Percentiles rank a stretch among this genome's conserved stretches.
These are phyloP conservation scores for Raffaelea ambrosiae DNA, from an alignment of 2,329 filamentous ascomycete species.

Conservation along the genomic window DNA sequence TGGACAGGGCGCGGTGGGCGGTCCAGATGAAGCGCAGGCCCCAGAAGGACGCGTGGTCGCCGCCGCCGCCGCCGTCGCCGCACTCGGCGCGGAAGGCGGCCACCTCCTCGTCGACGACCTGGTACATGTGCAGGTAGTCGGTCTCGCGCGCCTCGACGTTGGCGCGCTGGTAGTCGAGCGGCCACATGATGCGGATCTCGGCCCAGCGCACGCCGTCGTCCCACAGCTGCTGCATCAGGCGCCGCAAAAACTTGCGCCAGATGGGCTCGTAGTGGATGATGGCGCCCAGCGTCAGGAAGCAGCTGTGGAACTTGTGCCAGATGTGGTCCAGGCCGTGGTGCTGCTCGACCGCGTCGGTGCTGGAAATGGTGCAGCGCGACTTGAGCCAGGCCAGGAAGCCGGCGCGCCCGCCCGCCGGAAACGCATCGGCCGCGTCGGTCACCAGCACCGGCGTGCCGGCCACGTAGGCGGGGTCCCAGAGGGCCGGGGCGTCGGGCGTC, in stretches of 20 bases:
- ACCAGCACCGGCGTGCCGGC: conserved; percentile 49
- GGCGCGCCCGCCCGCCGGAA: conserved; percentile 49
- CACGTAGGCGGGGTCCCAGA: conserved; percentile 58
- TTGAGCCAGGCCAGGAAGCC: conserved; percentile 76
- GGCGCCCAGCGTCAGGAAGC: conserved; percentile 64
- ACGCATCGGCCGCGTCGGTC: conserved; percentile 58
- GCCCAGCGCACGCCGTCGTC: conserved; percentile 79
- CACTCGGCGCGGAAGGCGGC: conserved; percentile 56
- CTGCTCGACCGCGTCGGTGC: conserved; percentile 66
- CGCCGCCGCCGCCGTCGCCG: conserved; percentile 35
- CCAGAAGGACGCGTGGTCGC: conserved; percentile 62
- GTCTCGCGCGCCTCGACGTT: conserved; percentile 57
- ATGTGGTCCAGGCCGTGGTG: conserved; percentile 77
- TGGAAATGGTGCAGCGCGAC: conserved; percentile 61
- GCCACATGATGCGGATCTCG: conserved; percentile 70
- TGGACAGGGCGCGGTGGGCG: conserved; percentile 54
- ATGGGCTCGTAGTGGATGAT: conserved; percentile 88
- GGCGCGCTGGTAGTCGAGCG: conserved; percentile 58
- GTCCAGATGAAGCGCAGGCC: conserved; percentile 83
- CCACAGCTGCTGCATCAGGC: conserved; percentile 62
- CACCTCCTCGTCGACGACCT: conserved; percentile 69
- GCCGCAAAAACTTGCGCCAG: conserved; percentile 65
- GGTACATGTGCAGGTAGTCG: conserved; percentile 62
- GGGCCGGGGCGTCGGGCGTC: conserved; percentile 16
- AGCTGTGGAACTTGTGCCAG: conserved; percentile 72